A percentile compares a stretch with the other conserved stretches of the same genome.
phyloP scores from a whole-genome alignment of 1,284 basidiomycete species.

The Neotropicomus parvogracilis region DNA sequence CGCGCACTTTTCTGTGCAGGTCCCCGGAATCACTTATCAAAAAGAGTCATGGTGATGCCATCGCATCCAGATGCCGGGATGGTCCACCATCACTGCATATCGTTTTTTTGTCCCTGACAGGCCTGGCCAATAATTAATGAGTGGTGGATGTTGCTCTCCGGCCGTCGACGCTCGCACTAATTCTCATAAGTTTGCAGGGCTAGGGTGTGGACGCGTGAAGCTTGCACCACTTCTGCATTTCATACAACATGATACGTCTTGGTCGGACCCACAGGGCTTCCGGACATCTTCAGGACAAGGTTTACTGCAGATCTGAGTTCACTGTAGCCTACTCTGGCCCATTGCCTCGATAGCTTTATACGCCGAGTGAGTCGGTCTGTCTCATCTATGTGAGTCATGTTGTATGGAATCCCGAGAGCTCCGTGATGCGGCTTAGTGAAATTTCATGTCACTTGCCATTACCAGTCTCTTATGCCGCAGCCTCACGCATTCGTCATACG shows the following conservation, averaged over 20 bases:
- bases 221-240: conserved; percentile 13
- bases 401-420: neutral
- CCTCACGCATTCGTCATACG: neutral
- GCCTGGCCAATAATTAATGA: no score
- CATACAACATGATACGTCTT: conserved; percentile 3
- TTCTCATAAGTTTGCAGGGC: conserved; percentile 13
- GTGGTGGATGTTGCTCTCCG: neutral
- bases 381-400: neutral
- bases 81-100: conserved; percentile 1
- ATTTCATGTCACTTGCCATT: no score
- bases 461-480: neutral
- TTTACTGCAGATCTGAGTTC: neutral
- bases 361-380: neutral
- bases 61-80: neutral
- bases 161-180: neutral
- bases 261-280: conserved; percentile 11
- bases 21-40: conserved; percentile 14
- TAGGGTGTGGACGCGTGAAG: conserved; percentile 2
- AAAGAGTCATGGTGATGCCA: conserved; percentile 1
- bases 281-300: neutral
- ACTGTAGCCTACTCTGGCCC: neutral
- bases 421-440: neutral
- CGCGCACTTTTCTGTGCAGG: neutral
- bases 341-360: conserved; percentile 2
- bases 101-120: conserved; percentile 3